A percentile compares a stretch with the other conserved stretches of the same genome.
Evolutionary conservation across 1,284 basidiomycete species (phyloP).

Genomic region (Papiliotrema laurentii): DNA sequence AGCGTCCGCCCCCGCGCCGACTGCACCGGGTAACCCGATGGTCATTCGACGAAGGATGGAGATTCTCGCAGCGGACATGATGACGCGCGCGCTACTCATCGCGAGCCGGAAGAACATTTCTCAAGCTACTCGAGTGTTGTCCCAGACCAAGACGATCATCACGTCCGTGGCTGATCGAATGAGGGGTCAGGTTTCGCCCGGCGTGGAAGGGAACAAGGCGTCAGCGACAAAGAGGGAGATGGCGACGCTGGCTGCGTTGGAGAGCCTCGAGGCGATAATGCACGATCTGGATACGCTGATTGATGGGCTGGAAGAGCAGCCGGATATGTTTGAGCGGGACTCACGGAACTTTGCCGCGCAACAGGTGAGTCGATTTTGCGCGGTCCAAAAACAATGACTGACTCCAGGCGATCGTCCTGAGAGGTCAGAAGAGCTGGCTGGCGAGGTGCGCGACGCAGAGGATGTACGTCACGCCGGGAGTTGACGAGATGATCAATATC

Average conservation of each 20-base stretch:
- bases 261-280: conserved; percentile 73
- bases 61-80: conserved; percentile 87
- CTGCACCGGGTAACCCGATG: conserved; percentile 66
- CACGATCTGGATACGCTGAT: conserved; percentile 76
- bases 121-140: conserved; percentile 79
- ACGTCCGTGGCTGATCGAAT: conserved; percentile 70
- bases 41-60: conserved; percentile 92
- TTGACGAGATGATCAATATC: conserved; percentile 28
- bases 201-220: conserved; percentile 1
- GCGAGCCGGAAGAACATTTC: conserved; percentile 80
- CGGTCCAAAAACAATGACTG: conserved; percentile 4
- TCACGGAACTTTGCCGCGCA: conserved; percentile 89
- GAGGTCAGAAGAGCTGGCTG: conserved; percentile 90
- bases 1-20: conserved; percentile 50
- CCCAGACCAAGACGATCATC: conserved; percentile 81
- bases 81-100: conserved; percentile 81
- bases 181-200: conserved; percentile 44
- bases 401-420: conserved; percentile 77
- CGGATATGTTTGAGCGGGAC: conserved; percentile 83
- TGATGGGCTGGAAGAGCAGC: conserved; percentile 81
- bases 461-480: conserved; percentile 67
- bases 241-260: conserved; percentile 62
- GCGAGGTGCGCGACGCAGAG: conserved; percentile 78
- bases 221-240: conserved; percentile 29
- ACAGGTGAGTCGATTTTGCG: conserved; percentile 58